phyloP scores from a whole-genome alignment of 2,329 filamentous ascomycete genomes.

The Colletotrichum agaves region DNA sequence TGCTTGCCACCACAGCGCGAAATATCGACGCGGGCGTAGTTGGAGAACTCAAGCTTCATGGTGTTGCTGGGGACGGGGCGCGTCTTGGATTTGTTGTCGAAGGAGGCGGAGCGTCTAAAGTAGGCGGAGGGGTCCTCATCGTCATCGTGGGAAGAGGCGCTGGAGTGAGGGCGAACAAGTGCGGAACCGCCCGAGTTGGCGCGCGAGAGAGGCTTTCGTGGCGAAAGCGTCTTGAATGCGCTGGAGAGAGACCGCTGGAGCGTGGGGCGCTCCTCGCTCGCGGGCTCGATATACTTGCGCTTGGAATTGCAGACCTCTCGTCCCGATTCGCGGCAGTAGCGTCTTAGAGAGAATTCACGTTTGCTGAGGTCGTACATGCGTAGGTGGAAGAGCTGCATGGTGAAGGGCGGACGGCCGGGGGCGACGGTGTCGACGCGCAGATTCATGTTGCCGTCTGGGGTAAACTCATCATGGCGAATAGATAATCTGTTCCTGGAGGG shows the following conservation, averaged over 20 bases:
- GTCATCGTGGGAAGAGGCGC: conserved; percentile 47
- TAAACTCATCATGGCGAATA: conserved; percentile 91
- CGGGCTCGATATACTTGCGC: conserved; percentile 72
- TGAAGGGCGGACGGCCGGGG: conserved; percentile 72
- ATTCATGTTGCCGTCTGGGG: conserved; percentile 95
- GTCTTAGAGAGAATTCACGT: conserved; percentile 88
- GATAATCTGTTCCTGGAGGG: conserved; percentile 83
- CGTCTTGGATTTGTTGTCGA: conserved; percentile 50
- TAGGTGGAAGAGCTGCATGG: conserved; percentile 85
- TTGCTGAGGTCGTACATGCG: conserved; percentile 91
- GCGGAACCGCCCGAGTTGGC: conserved; percentile 47
- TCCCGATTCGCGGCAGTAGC: conserved; percentile 93
- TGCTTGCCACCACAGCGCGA: conserved; percentile 73
- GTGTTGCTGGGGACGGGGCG: conserved; percentile 72
- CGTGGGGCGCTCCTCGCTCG: conserved; percentile 53
- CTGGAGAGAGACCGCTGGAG: conserved; percentile 60
- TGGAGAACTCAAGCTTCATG: conserved; percentile 93
- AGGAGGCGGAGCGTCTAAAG: conserved; percentile 43
- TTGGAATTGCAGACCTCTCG: conserved; percentile 90
- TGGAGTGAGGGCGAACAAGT: conserved; percentile 49
- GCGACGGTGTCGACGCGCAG: conserved; percentile 86
- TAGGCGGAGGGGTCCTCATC: conserved; percentile 46
- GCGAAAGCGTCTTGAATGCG: conserved; percentile 59
- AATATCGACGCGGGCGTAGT: conserved; percentile 93
- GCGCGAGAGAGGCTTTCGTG: conserved; percentile 49